These are phyloP conservation scores for Pluteus cervinus DNA, from an alignment of 768 basidiomycete genomes.

Conservation along the genomic window DNA sequence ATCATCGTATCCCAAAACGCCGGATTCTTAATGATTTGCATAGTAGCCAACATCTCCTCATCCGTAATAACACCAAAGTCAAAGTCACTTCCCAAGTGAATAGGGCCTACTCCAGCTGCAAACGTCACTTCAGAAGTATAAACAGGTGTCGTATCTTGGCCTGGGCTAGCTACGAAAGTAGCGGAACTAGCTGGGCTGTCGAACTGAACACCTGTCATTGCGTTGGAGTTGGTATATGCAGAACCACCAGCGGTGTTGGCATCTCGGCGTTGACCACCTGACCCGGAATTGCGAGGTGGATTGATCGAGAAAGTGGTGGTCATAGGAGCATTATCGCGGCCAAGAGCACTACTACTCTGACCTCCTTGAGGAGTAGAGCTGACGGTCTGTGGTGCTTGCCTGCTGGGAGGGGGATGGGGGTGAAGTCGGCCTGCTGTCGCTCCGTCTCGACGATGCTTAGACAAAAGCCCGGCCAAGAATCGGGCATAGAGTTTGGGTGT, in stretches of 20 bases:
- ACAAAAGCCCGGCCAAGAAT: constrained; percentile 69
- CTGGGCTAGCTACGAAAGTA: not conserved
- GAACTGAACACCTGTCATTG: not conserved
- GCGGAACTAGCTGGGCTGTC: not conserved
- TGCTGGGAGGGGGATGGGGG: constrained; percentile 39
- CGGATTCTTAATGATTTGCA: constrained; percentile 67
- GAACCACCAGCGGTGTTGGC: not conserved
- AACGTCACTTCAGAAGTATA: constrained; percentile 46
- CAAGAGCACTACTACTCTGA: no score
- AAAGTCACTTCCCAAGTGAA: constrained; percentile 37
- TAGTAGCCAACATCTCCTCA: constrained; percentile 62
- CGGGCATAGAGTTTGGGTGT: constrained; percentile 77
- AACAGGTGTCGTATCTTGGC: constrained; percentile 22
- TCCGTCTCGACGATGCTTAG: constrained; percentile 64
- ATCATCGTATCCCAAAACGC: constrained; percentile 76
- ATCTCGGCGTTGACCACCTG: not conserved
- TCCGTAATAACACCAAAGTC: constrained; percentile 33
- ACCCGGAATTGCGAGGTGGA: no score
- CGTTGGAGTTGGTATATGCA: not conserved
- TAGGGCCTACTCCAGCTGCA: constrained; percentile 30
- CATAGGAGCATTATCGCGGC: no score
- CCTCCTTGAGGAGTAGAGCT: no score
- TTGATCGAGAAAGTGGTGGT: no score
- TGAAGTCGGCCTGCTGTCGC: constrained; percentile 51
- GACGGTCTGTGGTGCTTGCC: constrained; percentile 13